These are phyloP conservation scores for Colletotrichum australisinense DNA, from an alignment of 2,329 filamentous ascomycete species.

Conservation along the genomic window DNA sequence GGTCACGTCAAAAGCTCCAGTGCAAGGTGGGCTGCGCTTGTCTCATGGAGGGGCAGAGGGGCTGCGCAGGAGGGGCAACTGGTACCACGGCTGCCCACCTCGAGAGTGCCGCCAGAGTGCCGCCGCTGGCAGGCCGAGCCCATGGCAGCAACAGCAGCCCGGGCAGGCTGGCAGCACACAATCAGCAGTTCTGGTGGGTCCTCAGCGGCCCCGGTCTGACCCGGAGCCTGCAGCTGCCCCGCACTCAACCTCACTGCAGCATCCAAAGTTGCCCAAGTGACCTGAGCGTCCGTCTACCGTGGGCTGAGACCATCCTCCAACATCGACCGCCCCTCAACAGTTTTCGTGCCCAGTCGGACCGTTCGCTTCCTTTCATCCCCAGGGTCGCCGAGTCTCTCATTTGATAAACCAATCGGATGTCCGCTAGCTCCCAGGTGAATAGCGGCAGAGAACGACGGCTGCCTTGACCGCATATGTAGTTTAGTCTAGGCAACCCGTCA, in stretches of 20 bases:
- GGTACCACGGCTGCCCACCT: neutral
- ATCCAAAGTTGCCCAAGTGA: constrained; percentile 1
- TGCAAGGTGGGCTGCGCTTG: constrained; percentile 30
- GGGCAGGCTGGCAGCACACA: constrained; percentile 20
- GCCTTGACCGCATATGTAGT: neutral
- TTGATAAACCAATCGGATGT: constrained; percentile 1
- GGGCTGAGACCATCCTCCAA: constrained; percentile 34
- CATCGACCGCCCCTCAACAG: constrained; percentile 32
- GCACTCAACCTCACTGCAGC: constrained; percentile 27
- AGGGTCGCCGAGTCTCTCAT: constrained; percentile 6
- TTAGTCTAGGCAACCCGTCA: neutral
- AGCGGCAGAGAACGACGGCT: neutral
- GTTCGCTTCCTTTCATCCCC: constrained; percentile 11
- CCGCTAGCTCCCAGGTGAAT: neutral
- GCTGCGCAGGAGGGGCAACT: constrained; percentile 6
- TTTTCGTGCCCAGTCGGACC: constrained; percentile 23
- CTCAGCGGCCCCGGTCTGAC: constrained; percentile 23
- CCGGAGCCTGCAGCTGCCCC: constrained; percentile 31
- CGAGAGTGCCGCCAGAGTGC: neutral
- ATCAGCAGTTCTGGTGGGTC: constrained; percentile 28
- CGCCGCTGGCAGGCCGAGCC: neutral
- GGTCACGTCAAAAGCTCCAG: constrained; percentile 34
- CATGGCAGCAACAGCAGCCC: neutral
- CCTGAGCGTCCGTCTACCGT: constrained; percentile 6
- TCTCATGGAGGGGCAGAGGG: constrained; percentile 34